Evolutionary conservation across 345 rosid species (phyloP), one percentile per base, ranked within the genome.

Genomic region (Ceriops tagal): DNA sequence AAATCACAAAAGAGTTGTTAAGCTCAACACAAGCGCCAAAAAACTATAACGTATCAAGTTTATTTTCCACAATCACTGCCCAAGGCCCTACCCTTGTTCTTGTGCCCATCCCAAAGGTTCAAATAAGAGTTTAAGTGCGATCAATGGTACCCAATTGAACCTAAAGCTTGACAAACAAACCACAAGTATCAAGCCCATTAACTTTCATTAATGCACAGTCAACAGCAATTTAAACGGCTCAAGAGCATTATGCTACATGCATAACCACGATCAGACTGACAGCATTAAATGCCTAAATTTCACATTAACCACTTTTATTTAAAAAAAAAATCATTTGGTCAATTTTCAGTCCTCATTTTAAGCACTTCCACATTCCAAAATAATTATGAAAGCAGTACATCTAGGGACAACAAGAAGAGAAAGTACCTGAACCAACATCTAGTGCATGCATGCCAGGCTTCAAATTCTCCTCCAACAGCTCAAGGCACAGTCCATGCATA

Each of bases 401-500:
- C 4, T 24, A 56, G 30, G 59, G 28, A 10, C 24, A 56, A 15
- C 18, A 24, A 4, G 31, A 56, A 56, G 18, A 56, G 18, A 75
- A 34, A 66, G 61, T 46, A 93, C 99, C 99, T 85, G 99, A 96
- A 61, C 99, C 99, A 75, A 96, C 89, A 78, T 96, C 99, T 71
- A 96, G 84, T 53, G 89, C 97, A 4, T 65, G 92, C 98, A 90
- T 89, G 75, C 99, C 96, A 1, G 98, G 97, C 78, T 86, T 85
- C 74, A 96, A 84, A 80, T 90, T 80, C 62, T 83, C 77, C 88
- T 88, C 90, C 78, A 96, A 69, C 71, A 96, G 78, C 67, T 89
- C 86, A 68, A 96, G 89, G 83, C 99, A 96, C 20, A 85, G 89
- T 6, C 96, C 99, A 76, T 96, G 99, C 99, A 96, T 92, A 78